phyloP scores from a whole-genome alignment of 352 stramenopile genomes.

The Globisporangium paddicum region DNA sequence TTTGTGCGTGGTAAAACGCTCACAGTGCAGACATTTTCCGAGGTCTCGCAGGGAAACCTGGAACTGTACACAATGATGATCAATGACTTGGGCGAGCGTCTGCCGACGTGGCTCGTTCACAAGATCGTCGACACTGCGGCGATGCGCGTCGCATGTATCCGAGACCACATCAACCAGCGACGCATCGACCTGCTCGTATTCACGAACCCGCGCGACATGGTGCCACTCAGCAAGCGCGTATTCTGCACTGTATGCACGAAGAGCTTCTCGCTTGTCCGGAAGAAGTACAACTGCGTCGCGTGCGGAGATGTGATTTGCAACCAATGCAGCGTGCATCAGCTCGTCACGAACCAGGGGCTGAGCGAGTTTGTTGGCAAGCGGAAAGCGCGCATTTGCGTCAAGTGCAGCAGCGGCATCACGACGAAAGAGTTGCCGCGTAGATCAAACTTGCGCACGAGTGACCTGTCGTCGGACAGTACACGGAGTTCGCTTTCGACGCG shows the following conservation, averaged over 20 bases:
- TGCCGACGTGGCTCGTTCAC: slow-evolving; percentile 76
- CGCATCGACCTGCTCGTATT: slow-evolving; percentile 71
- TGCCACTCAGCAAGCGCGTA: slow-evolving; percentile 66
- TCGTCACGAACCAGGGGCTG: slow-evolving; percentile 54
- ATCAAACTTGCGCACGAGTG: slow-evolving; percentile 28
- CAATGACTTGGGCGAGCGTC: slow-evolving; percentile 67
- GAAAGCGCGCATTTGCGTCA: slow-evolving; percentile 73
- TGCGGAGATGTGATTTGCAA: slow-evolving; percentile 82
- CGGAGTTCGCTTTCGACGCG: slow-evolving; percentile 14
- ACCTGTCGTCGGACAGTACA: slow-evolving; percentile 21
- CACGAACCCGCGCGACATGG: slow-evolving; percentile 57
- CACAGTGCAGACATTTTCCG: slow-evolving; percentile 67
- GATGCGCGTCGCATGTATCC: slow-evolving; percentile 69
- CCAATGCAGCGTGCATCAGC: slow-evolving; percentile 71
- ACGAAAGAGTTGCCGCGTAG: slow-evolving; percentile 48
- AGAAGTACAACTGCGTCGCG: slow-evolving; percentile 81
- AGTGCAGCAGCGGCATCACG: slow-evolving; percentile 66
- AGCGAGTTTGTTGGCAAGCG: slow-evolving; percentile 47
- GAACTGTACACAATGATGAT: slow-evolving; percentile 81
- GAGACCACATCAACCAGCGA: slow-evolving; percentile 73
- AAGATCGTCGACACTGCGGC: slow-evolving; percentile 79
- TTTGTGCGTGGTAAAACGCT: slow-evolving; percentile 75
- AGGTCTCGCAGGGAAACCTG: slow-evolving; percentile 48
- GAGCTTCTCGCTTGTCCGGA: slow-evolving; percentile 79
- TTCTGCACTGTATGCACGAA: slow-evolving; percentile 79